Conservation (phyloP, 257 asterid genomes). For the Solanum commersonii region DNA sequence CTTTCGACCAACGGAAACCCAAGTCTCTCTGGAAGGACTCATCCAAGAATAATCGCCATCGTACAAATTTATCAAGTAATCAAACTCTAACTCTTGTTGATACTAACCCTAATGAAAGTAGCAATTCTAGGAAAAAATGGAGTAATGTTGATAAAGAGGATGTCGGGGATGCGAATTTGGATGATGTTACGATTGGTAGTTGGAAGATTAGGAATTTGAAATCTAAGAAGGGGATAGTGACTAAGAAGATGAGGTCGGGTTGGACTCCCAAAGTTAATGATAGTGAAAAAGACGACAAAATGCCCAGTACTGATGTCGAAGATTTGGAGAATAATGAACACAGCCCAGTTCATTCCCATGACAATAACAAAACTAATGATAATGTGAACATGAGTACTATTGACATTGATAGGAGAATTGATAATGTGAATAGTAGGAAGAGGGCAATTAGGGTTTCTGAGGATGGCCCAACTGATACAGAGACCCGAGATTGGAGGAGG, state of each 20-base stretch:
- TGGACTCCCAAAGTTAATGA: background rate
- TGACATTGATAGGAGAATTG: background rate
- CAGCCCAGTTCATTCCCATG: conserved; percentile 3
- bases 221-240: background rate
- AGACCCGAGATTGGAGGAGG: conserved; percentile 1
- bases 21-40: background rate
- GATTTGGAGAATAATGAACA: conserved; percentile 1
- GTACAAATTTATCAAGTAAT: background rate
- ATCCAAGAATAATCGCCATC: background rate
- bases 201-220: conserved; percentile 6
- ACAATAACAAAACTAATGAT: background rate
- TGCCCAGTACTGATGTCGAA: background rate
- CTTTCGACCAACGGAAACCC: background rate
- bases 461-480: conserved; percentile 2
- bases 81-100: background rate
- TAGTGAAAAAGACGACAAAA: background rate
- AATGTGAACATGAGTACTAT: background rate
- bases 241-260: conserved; percentile 1
- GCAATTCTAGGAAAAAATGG: background rate
- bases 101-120: background rate
- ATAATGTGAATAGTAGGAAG: background rate
- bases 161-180: background rate
- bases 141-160: background rate
- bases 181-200: conserved; percentile 1
- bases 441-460: conserved; percentile 5